A percentile compares a stretch with the other conserved stretches of the same genome.
Evolutionary conservation across 2,329 filamentous ascomycete genomes (phyloP).

Genomic region (Fusarium buxicola): DNA sequence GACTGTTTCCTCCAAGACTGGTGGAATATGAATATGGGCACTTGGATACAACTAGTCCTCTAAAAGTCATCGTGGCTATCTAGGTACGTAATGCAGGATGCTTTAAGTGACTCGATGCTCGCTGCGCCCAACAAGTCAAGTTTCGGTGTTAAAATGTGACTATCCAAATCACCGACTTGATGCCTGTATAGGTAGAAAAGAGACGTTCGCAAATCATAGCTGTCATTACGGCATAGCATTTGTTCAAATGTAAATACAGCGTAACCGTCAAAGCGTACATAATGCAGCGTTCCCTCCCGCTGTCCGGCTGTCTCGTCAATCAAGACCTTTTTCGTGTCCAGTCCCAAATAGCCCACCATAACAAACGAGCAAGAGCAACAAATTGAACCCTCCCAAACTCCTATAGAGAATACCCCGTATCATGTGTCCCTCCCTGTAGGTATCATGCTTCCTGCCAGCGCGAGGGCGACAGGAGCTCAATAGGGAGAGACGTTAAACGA

Average conservation of each 20-base stretch:
- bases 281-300: conserved; percentile 19
- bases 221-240: conserved; percentile 47
- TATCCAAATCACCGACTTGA: too few species aligned
- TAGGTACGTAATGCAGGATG: background rate
- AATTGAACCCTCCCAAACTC: conserved; percentile 36
- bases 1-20: background rate
- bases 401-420: conserved; percentile 38
- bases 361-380: conserved; percentile 23
- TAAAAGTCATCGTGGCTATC: background rate
- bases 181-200: too few species aligned
- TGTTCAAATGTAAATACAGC: conserved; percentile 44
- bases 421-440: conserved; percentile 37
- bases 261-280: conserved; percentile 39
- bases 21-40: background rate
- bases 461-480: conserved; percentile 31
- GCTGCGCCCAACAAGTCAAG: background rate
- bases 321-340: conserved; percentile 27
- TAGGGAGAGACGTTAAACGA: conserved; percentile 26
- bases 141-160: too few species aligned
- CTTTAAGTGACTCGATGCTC: background rate
- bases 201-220: conserved; percentile 42
- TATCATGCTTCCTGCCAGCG: conserved; percentile 41
- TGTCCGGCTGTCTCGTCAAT: conserved; percentile 23
- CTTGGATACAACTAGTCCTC: background rate
- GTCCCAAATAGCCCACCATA: conserved; percentile 27